Evolutionary conservation across 176 grass and related monocot species (phyloP).

Genomic region (Rhynchospora breviuscula): DNA sequence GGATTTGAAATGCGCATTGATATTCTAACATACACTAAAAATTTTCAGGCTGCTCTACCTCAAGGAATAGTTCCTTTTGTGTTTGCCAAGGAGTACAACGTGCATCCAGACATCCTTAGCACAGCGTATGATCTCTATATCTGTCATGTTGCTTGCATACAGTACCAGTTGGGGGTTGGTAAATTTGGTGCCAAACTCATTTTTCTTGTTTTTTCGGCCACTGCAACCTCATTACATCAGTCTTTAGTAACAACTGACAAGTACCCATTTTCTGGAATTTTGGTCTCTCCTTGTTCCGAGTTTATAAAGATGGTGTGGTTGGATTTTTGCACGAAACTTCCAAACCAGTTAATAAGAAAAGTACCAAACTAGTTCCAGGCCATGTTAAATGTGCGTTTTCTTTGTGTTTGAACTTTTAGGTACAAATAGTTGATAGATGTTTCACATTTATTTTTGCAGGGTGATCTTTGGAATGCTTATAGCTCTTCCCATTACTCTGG

Average conservation of each 20-base stretch:
- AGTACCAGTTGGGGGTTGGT: not conserved
- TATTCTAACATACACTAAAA: not conserved
- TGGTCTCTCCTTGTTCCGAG: not conserved
- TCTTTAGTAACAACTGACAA: not conserved
- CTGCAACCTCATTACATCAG: too few species aligned
- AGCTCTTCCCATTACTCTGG: conserved; percentile 44
- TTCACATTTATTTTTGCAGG: conserved; percentile 21
- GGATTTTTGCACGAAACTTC: not conserved
- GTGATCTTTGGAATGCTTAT: conserved; percentile 55
- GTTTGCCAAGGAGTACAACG: conserved; percentile 52
- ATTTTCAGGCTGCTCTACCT: conserved; percentile 41
- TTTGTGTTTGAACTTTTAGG: not conserved
- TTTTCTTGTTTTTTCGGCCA: not conserved
- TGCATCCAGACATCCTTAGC: conserved; percentile 49
- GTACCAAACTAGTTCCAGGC: not conserved
- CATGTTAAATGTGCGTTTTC: not conserved
- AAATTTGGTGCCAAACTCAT: not conserved
- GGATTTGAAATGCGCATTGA: not conserved
- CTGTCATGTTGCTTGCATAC: not conserved
- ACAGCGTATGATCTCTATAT: conserved; percentile 35
- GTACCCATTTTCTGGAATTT: not conserved
- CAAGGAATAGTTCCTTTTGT: conserved; percentile 56
- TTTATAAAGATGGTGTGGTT: not conserved
- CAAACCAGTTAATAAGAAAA: not conserved
- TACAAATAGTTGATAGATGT: not conserved